Percentiles rank a stretch among this genome's conserved stretches.
Conservation (phyloP, 2,329 filamentous ascomycete species). For the Furcasterigmium sp. region DNA sequence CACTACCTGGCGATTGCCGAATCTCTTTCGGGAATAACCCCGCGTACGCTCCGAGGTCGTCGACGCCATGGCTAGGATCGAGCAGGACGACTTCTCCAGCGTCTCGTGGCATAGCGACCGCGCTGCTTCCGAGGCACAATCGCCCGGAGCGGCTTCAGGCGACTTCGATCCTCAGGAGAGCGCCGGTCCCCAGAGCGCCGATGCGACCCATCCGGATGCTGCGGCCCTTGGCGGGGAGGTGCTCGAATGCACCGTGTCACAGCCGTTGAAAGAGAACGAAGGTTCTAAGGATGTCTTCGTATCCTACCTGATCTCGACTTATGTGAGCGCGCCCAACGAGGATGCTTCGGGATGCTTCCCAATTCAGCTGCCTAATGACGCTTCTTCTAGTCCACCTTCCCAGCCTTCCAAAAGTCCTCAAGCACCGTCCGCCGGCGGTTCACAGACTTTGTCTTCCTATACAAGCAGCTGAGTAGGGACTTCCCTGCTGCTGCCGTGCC, state of each 20-base stretch:
- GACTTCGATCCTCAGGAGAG: slow-evolving; percentile 10
- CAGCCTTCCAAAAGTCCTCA: slow-evolving; percentile 78
- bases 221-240: slow-evolving; percentile 65
- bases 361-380: background rate
- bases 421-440: slow-evolving; percentile 84
- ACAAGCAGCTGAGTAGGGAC: slow-evolving; percentile 81
- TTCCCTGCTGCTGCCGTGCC: slow-evolving; percentile 91
- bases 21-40: slow-evolving; percentile 6
- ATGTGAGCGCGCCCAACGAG: slow-evolving; percentile 47
- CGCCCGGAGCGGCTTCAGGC: slow-evolving; percentile 1
- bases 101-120: slow-evolving; percentile 72
- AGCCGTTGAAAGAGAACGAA: slow-evolving; percentile 90
- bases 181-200: slow-evolving; percentile 30
- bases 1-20: too few relatives aligned
- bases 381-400: slow-evolving; percentile 74
- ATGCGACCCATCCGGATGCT: slow-evolving; percentile 29
- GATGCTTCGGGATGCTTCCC: background rate
- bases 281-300: slow-evolving; percentile 96
- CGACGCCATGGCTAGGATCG: slow-evolving; percentile 38
- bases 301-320: slow-evolving; percentile 88
- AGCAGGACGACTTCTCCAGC: slow-evolving; percentile 72
- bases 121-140: slow-evolving; percentile 21
- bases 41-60: slow-evolving; percentile 10
- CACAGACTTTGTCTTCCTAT: slow-evolving; percentile 96
- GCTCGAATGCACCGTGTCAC: slow-evolving; percentile 77